Base-by-base conservation (phyloP, 139 green algal genomes). In the Coelastrella sp. region DNA sequence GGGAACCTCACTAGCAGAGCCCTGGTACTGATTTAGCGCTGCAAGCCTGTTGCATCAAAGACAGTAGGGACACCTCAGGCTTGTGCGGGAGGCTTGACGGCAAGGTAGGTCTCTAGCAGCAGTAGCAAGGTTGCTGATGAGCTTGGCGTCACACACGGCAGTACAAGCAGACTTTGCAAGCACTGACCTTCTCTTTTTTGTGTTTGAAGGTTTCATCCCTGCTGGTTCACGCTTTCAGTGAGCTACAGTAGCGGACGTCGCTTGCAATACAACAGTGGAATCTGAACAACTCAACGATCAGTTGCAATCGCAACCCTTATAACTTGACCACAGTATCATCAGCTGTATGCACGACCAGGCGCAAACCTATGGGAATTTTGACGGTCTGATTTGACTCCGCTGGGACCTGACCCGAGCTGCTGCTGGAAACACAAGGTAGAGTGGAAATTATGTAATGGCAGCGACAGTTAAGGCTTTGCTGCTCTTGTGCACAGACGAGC, bases 111-210 rank as follows among this genome's bases (percentile, higher is more conserved):
- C 64, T 58, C 3, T 13, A 19, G 22, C 23, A 11, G 60, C 4
- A 47, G 47, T 61, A 71, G 17, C 80, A 73, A 16, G 8, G 80
- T 8, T 3, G 79, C 47, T n/a, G n/a, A 19, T 73, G 58, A 16
- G 59, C 61, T 60, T 5, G 3, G 23, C 60, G 22, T 16, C 2
- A 17, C 11, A 2, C 80, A 73, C 13, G 8, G 80, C 14, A 7
- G 79, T 73, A 57, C 57, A 19, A 54, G 58, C 59, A 20, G 20
- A 60, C 8, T 2, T 10, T 66, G 22, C 5, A 23, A 3, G 19
- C 11, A 2, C 84, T 7, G 13, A 89, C 85, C 85, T 82, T 20
- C 85, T 10, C n/a, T 89, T 89, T 58, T 89, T 89, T n/a, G 85
- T 57, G 85, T 54, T 61, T 6, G 85, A 83, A 19, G 56, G 54